Conservation (phyloP, 352 stramenopile genomes). For the Poterioochromonas sp. region DNA sequence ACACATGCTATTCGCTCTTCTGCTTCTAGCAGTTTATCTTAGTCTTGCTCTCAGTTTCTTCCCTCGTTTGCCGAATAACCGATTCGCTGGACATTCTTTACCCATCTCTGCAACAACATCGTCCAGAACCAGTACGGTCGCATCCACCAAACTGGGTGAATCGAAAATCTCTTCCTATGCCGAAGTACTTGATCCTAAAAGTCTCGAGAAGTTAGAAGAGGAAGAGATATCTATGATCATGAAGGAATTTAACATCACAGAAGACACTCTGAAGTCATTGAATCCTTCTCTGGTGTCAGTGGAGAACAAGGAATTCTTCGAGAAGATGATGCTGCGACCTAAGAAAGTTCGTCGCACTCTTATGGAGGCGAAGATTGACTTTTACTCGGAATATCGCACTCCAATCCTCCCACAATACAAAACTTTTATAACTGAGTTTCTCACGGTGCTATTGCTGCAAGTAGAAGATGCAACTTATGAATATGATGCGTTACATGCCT, state of each 20-base stretch:
- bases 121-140: no score
- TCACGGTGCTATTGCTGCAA: constrained; percentile 1
- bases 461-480: background rate
- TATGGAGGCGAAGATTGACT: constrained; percentile 2
- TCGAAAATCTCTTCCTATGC: no score
- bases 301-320: constrained; percentile 5
- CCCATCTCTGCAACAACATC: no score
- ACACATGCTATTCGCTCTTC: no score
- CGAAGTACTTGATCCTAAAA: no score
- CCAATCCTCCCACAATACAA: constrained; percentile 26
- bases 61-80: no score
- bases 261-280: background rate
- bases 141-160: no score
- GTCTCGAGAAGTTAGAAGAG: no score
- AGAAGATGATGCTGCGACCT: background rate
- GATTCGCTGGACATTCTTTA: no score
- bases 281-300: background rate
- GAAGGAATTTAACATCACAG: constrained; percentile 23
- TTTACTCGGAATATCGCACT: background rate
- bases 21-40: no score
- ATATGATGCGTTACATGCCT: constrained; percentile 25
- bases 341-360: background rate
- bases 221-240: background rate
- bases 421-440: constrained; percentile 7
- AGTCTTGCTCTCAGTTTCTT: no score